Conservation (phyloP, 148 eudicot genomes). For the Diospyros lotus region DNA sequence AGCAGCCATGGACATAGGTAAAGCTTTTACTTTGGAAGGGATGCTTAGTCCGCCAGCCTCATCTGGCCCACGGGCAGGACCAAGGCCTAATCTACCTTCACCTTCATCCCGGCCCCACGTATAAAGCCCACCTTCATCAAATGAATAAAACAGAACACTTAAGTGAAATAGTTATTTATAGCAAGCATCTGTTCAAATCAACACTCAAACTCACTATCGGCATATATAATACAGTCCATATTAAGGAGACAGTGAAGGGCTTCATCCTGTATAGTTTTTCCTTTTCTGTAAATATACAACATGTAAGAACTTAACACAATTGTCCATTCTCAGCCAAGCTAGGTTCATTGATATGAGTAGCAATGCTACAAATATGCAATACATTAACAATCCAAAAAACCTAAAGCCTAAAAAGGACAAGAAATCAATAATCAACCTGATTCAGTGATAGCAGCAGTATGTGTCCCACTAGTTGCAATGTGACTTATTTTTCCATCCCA, state of each 20-base stretch:
- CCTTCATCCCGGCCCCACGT: constrained; percentile 99
- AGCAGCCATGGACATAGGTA: constrained; percentile 66
- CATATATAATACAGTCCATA: too few relatives aligned
- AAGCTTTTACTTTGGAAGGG: constrained; percentile 70
- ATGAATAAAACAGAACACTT: not conserved
- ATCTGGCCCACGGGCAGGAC: constrained; percentile 93
- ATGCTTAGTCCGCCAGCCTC: constrained; percentile 81
- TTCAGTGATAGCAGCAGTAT: constrained; percentile 80
- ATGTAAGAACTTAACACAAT: not conserved
- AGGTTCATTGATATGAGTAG: not conserved
- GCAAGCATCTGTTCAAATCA: too few relatives aligned
- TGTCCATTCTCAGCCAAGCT: not conserved
- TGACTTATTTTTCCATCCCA: constrained; percentile 65
- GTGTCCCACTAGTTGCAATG: constrained; percentile 91
- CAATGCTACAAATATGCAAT: not conserved
- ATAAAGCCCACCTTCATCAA: constrained; percentile 63
- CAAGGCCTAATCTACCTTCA: constrained; percentile 94
- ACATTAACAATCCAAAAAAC: not conserved
- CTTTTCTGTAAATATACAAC: too few relatives aligned
- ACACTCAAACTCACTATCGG: too few relatives aligned
- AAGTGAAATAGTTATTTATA: too few relatives aligned
- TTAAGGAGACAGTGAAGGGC: too few relatives aligned
- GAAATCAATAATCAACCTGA: constrained; percentile 42
- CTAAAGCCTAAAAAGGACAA: not conserved
- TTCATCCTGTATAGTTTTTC: too few relatives aligned